Base-by-base conservation (phyloP, 2,329 filamentous ascomycete genomes). In the Curvularia lunata region DNA sequence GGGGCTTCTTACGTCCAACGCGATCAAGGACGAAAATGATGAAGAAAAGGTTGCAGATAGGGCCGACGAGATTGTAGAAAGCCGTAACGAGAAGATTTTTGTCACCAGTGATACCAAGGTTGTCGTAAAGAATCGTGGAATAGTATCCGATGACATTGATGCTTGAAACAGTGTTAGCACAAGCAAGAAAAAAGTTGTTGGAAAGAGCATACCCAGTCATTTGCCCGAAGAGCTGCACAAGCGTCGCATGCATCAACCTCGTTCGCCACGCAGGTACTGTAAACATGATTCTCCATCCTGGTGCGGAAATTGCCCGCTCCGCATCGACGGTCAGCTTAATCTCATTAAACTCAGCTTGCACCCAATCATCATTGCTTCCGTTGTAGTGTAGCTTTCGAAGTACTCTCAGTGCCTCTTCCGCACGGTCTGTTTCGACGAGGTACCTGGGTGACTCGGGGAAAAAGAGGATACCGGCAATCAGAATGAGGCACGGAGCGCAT, bases 181-280 rank as follows among this genome's bases (percentile, higher is more conserved):
- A 8, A 21, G 13, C 3, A 18, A 19, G n/a, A 10, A 21, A 13
- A 3, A n/a, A 23, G 45, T 34, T 6, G n/a, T 5, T 19, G 7
- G 21, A 23, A 9, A 42, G 25, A 23, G 56, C 69, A 47, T 72
- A 77, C 77, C 85, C 85, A n/a, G 81, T 84, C 66, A 89, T 83
- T 62, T 89, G 87, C 47, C 86, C 86, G 65, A 90, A 87, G 59
- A 87, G 82, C 70, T 91, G 87, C 38, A 88, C 83, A 30, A 85
- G 75, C 41, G 83, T 83, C 21, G 85, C 88, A 59, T 88, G 84
- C 62, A 88, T 73, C 49, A 89, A 82, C 16, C 88, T 81, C 47
- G 81, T 87, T 67, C 88, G 82, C 81, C 86, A 88, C 53, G 83
- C 74, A 25, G 83, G 82, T 7, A 84, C 80, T 12, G 78, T 82